Evolutionary conservation across 331 rosid species (phyloP).

Genomic region (Telfairia occidentalis): DNA sequence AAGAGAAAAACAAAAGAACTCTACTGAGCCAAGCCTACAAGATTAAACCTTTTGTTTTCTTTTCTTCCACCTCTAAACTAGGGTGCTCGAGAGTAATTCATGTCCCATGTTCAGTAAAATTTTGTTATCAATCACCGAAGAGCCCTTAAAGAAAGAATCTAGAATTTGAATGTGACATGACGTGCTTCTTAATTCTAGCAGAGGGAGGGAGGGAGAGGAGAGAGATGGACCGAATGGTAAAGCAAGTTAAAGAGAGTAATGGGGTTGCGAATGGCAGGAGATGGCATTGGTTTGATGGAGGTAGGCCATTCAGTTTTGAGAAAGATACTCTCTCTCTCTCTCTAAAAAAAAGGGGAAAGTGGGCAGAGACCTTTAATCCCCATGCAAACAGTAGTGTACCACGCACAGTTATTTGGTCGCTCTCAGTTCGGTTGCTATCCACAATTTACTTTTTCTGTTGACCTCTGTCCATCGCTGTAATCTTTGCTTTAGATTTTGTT

Average conservation of each 20-base stretch:
- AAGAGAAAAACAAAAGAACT: not conserved
- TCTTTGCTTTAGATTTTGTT: constrained; percentile 23
- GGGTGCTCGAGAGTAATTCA: constrained; percentile 7
- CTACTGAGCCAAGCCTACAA: not conserved
- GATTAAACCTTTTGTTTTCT: not conserved
- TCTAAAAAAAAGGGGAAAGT: constrained; percentile 33
- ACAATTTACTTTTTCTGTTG: constrained; percentile 33
- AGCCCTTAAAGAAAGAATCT: constrained; percentile 37
- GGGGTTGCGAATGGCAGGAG: constrained; percentile 29
- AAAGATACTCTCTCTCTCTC: constrained; percentile 18
- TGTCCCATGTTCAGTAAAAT: not conserved
- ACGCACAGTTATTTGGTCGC: constrained; percentile 25
- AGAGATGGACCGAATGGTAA: constrained; percentile 28
- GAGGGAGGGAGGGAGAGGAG: constrained; percentile 15
- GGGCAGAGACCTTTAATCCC: constrained; percentile 28
- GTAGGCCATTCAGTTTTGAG: not conserved
- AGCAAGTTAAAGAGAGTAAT: constrained; percentile 31
- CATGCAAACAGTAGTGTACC: constrained; percentile 27
- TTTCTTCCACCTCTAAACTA: constrained; percentile 17
- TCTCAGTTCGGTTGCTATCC: constrained; percentile 39
- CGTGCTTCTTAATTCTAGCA: constrained; percentile 18
- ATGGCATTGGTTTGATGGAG: constrained; percentile 31
- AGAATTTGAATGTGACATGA: constrained; percentile 48
- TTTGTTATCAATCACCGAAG: constrained; percentile 28
- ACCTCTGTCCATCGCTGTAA: constrained; percentile 25